phyloP scores from a whole-genome alignment of 2,329 filamentous ascomycete species.

The Pseudonectria buxi region DNA sequence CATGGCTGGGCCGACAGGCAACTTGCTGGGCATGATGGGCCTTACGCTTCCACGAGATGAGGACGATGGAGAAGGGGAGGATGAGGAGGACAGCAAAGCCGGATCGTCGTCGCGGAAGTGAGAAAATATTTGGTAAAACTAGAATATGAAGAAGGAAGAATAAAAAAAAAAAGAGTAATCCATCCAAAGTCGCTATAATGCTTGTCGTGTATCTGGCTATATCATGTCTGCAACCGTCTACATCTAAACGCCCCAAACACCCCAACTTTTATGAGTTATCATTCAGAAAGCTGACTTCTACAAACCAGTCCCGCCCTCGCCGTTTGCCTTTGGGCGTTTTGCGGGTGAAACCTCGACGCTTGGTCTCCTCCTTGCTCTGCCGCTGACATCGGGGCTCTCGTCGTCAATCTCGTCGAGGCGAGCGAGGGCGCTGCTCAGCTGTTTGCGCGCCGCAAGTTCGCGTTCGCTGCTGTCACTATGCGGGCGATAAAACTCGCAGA shows the following conservation, averaged over 20 bases:
- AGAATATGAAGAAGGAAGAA: constrained; percentile 5
- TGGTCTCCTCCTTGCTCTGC: constrained; percentile 22
- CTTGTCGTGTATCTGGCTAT: background rate
- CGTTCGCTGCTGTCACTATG: constrained; percentile 38
- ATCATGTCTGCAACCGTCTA: too few species aligned
- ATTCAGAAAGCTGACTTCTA: background rate
- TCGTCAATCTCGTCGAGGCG: constrained; percentile 37
- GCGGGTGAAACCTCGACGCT: constrained; percentile 37
- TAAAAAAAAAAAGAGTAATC: constrained; percentile 3
- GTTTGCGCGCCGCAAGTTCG: constrained; percentile 48
- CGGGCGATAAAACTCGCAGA: constrained; percentile 49
- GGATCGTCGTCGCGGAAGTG: constrained; percentile 1
- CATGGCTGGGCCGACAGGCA: constrained; percentile 77
- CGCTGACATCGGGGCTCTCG: too few species aligned
- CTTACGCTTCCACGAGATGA: constrained; percentile 76
- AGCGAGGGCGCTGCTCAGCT: constrained; percentile 40
- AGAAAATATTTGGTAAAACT: too few species aligned
- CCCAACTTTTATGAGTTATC: too few species aligned
- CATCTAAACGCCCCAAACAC: too few species aligned
- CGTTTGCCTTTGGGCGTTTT: constrained; percentile 35
- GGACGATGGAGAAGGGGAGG: constrained; percentile 39
- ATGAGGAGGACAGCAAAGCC: constrained; percentile 10
- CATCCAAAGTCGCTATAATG: background rate
- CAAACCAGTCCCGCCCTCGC: constrained; percentile 11
- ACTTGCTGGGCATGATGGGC: constrained; percentile 81